Evolutionary conservation across 2,329 filamentous ascomycete species (phyloP).

Genomic region (Aspergillus spinulosporus): DNA sequence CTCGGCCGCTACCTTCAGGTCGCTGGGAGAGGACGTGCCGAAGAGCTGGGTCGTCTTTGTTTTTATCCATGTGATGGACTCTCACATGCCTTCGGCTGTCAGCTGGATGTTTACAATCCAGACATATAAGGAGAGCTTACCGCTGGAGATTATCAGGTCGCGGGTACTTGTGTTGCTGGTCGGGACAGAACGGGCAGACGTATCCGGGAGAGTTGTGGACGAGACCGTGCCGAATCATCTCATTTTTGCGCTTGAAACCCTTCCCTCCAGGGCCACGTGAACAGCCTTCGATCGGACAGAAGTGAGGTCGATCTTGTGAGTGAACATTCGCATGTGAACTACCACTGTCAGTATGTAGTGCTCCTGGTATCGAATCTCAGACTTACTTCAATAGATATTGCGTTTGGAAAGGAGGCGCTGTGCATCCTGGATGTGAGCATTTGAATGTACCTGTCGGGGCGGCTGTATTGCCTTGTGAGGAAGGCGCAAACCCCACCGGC

Average conservation of each 20-base stretch:
- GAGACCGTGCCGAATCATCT: constrained; percentile 75
- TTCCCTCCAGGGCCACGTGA: constrained; percentile 62
- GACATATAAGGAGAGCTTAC: constrained; percentile 56
- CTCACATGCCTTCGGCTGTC: constrained; percentile 69
- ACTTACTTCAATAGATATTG: constrained; percentile 65
- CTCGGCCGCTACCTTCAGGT: constrained; percentile 78
- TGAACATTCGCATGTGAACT: constrained; percentile 61
- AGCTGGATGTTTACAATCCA: background rate
- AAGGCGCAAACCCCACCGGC: constrained; percentile 23
- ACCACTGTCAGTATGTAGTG: constrained; percentile 5
- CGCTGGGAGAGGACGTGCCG: constrained; percentile 83
- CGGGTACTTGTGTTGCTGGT: constrained; percentile 91
- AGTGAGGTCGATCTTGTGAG: constrained; percentile 63
- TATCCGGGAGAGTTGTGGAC: constrained; percentile 95
- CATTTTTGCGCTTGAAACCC: constrained; percentile 69
- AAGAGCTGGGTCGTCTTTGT: constrained; percentile 79
- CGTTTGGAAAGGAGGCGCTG: constrained; percentile 61
- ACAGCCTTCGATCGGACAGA: constrained; percentile 61
- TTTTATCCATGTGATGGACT: constrained; percentile 86
- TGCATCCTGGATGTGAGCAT: constrained; percentile 59
- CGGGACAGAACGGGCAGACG: constrained; percentile 92
- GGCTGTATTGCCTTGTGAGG: constrained; percentile 28
- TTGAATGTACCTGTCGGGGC: constrained; percentile 44
- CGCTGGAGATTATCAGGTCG: constrained; percentile 93
- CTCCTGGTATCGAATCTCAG: background rate